Conservation (phyloP, 23 red algal genomes). For the Agarophyton chilense region DNA sequence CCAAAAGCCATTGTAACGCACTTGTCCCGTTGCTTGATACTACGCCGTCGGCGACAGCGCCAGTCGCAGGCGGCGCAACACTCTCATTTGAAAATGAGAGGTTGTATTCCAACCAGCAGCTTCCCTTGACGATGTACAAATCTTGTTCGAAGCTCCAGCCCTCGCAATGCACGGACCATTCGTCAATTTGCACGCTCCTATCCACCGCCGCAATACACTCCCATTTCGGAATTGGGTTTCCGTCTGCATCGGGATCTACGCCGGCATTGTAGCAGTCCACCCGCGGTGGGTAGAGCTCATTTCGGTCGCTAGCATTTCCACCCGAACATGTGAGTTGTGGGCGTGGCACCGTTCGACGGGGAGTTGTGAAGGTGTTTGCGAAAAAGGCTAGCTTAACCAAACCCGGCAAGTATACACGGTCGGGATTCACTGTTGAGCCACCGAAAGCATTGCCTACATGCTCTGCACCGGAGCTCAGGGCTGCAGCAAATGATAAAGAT, state of each 20-base stretch:
- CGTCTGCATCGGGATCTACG: neutral
- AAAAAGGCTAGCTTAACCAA: conserved; percentile 11
- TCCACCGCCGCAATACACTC: conserved; percentile 41
- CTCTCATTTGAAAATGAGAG: neutral
- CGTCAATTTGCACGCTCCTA: neutral
- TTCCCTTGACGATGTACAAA: conserved; percentile 14
- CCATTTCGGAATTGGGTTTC: neutral
- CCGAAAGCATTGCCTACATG: neutral
- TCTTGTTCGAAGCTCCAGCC: conserved; percentile 37
- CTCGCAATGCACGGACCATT: conserved; percentile 41
- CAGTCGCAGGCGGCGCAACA: neutral
- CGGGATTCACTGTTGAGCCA: neutral
- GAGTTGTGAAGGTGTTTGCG: neutral
- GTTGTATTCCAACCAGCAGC: conserved; percentile 47
- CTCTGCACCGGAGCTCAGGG: neutral
- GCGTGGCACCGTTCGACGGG: conserved; percentile 26
- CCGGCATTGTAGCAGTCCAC: conserved; percentile 63
- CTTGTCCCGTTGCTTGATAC: neutral
- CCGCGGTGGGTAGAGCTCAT: conserved; percentile 13
- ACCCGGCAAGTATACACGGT: conserved; percentile 28
- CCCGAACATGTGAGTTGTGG: conserved; percentile 41
- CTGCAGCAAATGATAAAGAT: neutral
- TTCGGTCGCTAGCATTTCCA: neutral
- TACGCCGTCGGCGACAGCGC: neutral
- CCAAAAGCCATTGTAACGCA: neutral